Base-by-base conservation (phyloP, 2,329 filamentous ascomycete species). In the Gnomoniopsis smithogilvyi region DNA sequence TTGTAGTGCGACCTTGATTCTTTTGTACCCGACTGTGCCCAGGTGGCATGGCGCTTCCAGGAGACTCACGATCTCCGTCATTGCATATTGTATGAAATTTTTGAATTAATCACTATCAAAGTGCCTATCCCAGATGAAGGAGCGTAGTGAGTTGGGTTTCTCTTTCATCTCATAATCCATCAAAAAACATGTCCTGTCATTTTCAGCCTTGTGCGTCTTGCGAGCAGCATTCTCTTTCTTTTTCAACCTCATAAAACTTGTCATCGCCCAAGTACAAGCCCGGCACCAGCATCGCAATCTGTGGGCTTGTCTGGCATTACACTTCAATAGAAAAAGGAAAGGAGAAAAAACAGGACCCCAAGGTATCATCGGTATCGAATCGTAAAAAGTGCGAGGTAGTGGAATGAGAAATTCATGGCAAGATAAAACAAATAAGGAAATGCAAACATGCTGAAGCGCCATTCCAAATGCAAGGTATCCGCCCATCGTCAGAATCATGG, bases 321-420 rank as follows among this genome's bases (percentile, higher is more conserved):
- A 41, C 36, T 19, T 12, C 19, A 17, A 14, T 46, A 30, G 33
- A 45, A 17, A 22, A 41, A 54, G n/a, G 38, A 43, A 41, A 58
- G 19, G 3, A 14, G 45, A 52, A 52, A 45, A 54, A 11, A 47
- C 30, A 52, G 22, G 26, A 34, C 21, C 54, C 26, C 59, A 58
- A 63, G 61, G 61, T 63, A 63, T 63, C 61, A 63, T 63, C 58
- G 61, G 58, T 62, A 62, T 60, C 54, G 38, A 45, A 46, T 61
- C 61, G 51, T 60, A 47, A 53, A 60, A 48, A 36, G 46, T 55
- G 49, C 14, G 33, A 17, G 30, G 12, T 12, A 43, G 64, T 24
- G 36, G 61, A 50, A 54, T 62, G 62, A 56, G 61, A 43, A 15
- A 54, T 30, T 43, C n/a, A 30, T 30, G 45, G 50, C 60, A 56